Evolutionary conservation across 129 eudicot genomes (phyloP), one percentile per base, ranked within the genome.

Genomic region (Smallanthus sonchifolius): DNA sequence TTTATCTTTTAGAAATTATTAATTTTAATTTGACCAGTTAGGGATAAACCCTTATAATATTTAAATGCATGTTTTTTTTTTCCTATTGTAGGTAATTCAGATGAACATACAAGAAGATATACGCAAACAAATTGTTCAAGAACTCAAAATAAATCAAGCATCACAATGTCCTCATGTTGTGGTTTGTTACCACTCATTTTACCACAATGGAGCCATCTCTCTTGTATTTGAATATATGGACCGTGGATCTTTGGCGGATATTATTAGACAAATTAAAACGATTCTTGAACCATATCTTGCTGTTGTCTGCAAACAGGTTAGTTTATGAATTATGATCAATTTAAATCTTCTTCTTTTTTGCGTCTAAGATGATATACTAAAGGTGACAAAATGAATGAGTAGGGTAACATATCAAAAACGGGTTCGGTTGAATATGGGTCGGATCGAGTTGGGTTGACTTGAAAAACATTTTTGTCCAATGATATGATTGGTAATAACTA

Each of bases 261-360:
- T 94, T 9, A 86, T 94, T 59, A 80, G 91, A 76, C 98, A 94
- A 88, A 86, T 94, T 35, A 94, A 94, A 65, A 94, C 98, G 24
- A 86, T 94, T 70, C 97, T 94, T 45, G 98, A 94, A 83, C 98
- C 98, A 39, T 94, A 94, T 81, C 98, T 94, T 72, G 98, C 98
- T 61, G 98, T 94, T 77, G 87, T 88, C 51, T 94, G 98, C 85
- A 90, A 94, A 77, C 97, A 94, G 96, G 98, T 94, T 59, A 4
- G 79, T 77, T 32, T 7, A 59, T 72, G 30, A 38, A 38, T 38
- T 3, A 38, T 6, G 42, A 38, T 38, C 7, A 4, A 38, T 1
- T 38, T 0, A 38, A 38, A 1, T 6, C 42, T 24, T 24, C 30
- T 24, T 38, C 5, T 37, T 38, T 4, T 38, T 0, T 38, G 42